These are phyloP conservation scores for Fusarium tricinctum DNA, from an alignment of 2,329 filamentous ascomycete genomes.

Conservation along the genomic window DNA sequence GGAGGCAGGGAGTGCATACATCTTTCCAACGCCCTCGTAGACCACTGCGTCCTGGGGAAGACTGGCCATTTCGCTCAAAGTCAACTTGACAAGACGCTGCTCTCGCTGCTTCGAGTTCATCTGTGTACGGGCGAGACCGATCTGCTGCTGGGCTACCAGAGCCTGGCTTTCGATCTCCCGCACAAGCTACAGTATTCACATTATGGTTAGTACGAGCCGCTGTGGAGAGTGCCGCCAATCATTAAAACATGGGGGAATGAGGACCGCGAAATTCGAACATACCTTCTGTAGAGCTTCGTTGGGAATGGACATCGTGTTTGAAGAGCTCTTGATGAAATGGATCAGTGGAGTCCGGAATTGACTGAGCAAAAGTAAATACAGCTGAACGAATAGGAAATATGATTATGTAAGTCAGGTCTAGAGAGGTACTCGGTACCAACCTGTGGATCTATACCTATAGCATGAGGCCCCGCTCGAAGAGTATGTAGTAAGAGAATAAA, in stretches of 20 bases:
- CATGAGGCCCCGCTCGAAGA: no score
- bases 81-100: slow-evolving; percentile 88
- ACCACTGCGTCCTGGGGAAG: slow-evolving; percentile 82
- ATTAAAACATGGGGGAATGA: no score
- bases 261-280: slow-evolving; percentile 29
- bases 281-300: slow-evolving; percentile 97
- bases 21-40: slow-evolving; percentile 97
- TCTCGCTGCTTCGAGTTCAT: slow-evolving; percentile 89
- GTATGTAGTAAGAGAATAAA: no score
- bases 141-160: slow-evolving; percentile 89
- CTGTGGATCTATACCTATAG: no score
- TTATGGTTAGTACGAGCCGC: not conserved
- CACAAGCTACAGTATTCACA: slow-evolving; percentile 72
- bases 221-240: no score
- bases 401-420: no score
- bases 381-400: no score
- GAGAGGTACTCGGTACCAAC: no score
- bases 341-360: not conserved
- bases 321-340: not conserved
- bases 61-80: slow-evolving; percentile 83
- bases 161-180: slow-evolving; percentile 96
- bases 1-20: slow-evolving; percentile 69
- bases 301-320: slow-evolving; percentile 82
- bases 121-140: slow-evolving; percentile 86
- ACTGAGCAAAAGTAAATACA: no score